Evolutionary conservation across 2,329 filamentous ascomycete genomes (phyloP), one percentile per base, ranked within the genome.

Genomic region (Rutstroemia sp.): DNA sequence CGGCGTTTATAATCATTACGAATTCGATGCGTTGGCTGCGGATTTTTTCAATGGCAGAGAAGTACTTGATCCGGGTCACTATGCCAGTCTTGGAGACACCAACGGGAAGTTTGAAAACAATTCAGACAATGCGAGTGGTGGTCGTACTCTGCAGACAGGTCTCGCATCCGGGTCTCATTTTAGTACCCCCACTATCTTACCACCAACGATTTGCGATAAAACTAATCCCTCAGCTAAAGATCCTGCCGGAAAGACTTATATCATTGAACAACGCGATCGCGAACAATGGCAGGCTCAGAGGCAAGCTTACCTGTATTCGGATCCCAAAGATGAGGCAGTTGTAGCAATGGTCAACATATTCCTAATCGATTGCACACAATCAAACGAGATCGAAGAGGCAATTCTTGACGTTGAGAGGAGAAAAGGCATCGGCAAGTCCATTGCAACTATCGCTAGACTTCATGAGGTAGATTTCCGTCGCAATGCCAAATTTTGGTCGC

Each of bases 11-110:
- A 45, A 21, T 21, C 41, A 18, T 45, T 3, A 19, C 10, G 52
- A 55, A n/a, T 58, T 62, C 39, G 42, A 58, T 16, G 41, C 41
- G 3, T 12, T 62, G 9, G 49, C 60, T 21, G 48, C 53, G n/a
- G 56, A 39, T 38, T 60, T 62, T 39, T 62, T 62, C 18, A 48
- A 34, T 51, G 60, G 60, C 10, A 39, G 49, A 12, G 42, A 45
- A 41, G 49, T 61, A 18, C 30, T 21, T 19, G 19, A 46, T 34
- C n/a, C 27, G 12, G 38, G 34, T 25, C 25, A 49, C 12, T 49
- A 50, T 18, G 7, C 39, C 27, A 34, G 19, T n/a, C 4, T 38
- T 18, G 25, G 25, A 7, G 7, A 8, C 25, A 27, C 16, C 48
- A 21, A 4, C 41, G 18, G 41, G 18, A 8, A 7, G 25, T 7